A percentile compares a stretch with the other conserved stretches of the same genome.
Conservation (phyloP, 306 rosid genomes). For the Quercus bicolor region DNA sequence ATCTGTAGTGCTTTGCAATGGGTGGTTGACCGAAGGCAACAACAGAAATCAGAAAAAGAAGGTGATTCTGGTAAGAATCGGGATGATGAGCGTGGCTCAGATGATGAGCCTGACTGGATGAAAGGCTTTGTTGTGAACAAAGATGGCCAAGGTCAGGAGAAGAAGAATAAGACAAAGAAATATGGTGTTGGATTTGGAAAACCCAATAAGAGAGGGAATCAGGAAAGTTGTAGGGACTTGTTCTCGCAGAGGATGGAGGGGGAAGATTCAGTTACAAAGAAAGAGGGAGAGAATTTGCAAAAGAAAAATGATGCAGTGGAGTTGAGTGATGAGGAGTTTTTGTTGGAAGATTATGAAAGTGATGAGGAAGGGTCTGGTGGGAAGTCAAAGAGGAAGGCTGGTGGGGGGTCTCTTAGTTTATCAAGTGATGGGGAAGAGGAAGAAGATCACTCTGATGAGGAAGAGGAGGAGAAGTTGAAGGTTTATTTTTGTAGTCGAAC, state of each 20-base stretch:
- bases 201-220: slow-evolving; percentile 20
- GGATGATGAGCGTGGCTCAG: slow-evolving; percentile 37
- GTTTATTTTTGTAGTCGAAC: slow-evolving; percentile 90
- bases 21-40: slow-evolving; percentile 63
- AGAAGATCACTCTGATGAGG: slow-evolving; percentile 32
- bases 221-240: slow-evolving; percentile 30
- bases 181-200: slow-evolving; percentile 29
- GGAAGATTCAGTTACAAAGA: slow-evolving; percentile 25
- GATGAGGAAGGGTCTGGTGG: slow-evolving; percentile 51
- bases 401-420: slow-evolving; percentile 35
- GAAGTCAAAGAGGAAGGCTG: slow-evolving; percentile 57
- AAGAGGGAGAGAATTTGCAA: slow-evolving; percentile 26
- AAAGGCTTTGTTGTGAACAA: slow-evolving; percentile 49
- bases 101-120: slow-evolving; percentile 96
- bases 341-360: slow-evolving; percentile 78
- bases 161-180: slow-evolving; percentile 37
- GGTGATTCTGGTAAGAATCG: slow-evolving; percentile 21
- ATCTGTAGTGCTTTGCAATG: slow-evolving; percentile 92
- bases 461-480: slow-evolving; percentile 52
- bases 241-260: slow-evolving; percentile 12
- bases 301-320: slow-evolving; percentile 35
- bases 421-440: slow-evolving; percentile 72
- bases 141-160: slow-evolving; percentile 29
- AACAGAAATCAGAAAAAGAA: slow-evolving; percentile 25
- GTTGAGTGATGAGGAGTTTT: slow-evolving; percentile 62